phyloP scores from a whole-genome alignment of 108 stramenopile species.

The Cyclostephanos tholiformis region DNA sequence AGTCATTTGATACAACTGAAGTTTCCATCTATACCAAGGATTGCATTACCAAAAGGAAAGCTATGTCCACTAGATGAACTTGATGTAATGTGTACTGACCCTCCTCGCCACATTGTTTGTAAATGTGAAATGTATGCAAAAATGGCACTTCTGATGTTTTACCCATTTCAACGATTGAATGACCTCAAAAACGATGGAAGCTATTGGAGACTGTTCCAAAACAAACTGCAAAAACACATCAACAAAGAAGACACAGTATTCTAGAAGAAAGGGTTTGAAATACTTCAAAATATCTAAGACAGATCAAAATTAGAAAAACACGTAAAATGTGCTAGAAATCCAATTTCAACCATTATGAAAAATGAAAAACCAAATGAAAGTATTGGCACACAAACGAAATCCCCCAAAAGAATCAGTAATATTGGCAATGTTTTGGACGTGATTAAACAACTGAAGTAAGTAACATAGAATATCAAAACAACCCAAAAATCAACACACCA shows the following conservation, averaged over 20 bases:
- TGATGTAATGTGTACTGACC: neutral
- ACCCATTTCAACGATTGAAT: slow-evolving; percentile 18
- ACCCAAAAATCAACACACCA: no score
- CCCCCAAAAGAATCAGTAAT: neutral
- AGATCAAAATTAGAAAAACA: no score
- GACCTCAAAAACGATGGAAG: slow-evolving; percentile 7
- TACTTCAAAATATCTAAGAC: no score
- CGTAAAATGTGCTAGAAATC: no score
- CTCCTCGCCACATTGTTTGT: neutral
- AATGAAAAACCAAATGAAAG: no score
- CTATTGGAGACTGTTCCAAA: no score
- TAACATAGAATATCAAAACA: neutral
- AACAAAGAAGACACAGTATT: no score
- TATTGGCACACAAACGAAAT: neutral
- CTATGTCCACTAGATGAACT: slow-evolving; percentile 24
- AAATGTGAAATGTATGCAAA: slow-evolving; percentile 38
- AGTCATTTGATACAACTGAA: slow-evolving; percentile 8
- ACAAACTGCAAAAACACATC: no score
- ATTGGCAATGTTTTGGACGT: no score
- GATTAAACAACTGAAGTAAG: no score
- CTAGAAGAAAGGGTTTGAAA: no score
- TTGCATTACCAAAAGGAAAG: slow-evolving; percentile 13
- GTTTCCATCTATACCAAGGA: neutral
- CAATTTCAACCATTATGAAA: no score
- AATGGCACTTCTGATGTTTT: slow-evolving; percentile 34